Evolutionary conservation across 2,329 filamentous ascomycete species (phyloP), one percentile per base, ranked within the genome.

Genomic region (Pestalotiopsis sp.): DNA sequence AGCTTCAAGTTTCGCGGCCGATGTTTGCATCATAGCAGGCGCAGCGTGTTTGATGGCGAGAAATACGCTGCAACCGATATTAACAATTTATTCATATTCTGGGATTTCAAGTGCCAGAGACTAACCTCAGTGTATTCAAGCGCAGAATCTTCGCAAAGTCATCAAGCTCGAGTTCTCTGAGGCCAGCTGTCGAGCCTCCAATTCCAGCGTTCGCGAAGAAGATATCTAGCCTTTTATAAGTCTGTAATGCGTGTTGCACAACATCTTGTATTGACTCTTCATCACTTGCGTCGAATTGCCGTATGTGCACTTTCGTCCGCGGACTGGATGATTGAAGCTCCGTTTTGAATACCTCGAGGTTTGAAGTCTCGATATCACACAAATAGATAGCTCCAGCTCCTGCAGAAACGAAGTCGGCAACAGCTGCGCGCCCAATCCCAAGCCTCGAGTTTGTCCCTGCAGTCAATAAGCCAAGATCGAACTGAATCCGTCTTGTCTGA

Each of bases 121-220:
- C 84, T 70, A 78, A 94, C 91, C 93, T 92, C 20, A 95, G 82
- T 0, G 92, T 87, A 81, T 98, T 98, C 25, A 90, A 91, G 62
- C 89, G 87, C 82, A 98, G 82, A 1, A 92, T 90, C 58, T 90
- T 82, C 90, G 96, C 93, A 77, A 97, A 97, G 25, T 92, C 91
- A 17, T 91, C 89, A 17, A 85, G 85, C 1, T 83, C 83, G 39
- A 92, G 85, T 5, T 95, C 89, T 49, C 87, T 88, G 71, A 97
- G 95, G 1, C 87, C 69, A 65, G 84, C 86, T n/a, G 84, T 83
- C 23, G 86, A 85, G 1, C 93, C 92, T 4, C 87, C 81, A 58
- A 96, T 88, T 7, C 95, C 95, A 0, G 95, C 95, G 76, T 98
- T 98, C 69, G 95, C 95, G 80, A 97, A 98, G 85, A 97, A 97